Base-by-base conservation (phyloP, 306 rosid species). In the Dryas drummondii region DNA sequence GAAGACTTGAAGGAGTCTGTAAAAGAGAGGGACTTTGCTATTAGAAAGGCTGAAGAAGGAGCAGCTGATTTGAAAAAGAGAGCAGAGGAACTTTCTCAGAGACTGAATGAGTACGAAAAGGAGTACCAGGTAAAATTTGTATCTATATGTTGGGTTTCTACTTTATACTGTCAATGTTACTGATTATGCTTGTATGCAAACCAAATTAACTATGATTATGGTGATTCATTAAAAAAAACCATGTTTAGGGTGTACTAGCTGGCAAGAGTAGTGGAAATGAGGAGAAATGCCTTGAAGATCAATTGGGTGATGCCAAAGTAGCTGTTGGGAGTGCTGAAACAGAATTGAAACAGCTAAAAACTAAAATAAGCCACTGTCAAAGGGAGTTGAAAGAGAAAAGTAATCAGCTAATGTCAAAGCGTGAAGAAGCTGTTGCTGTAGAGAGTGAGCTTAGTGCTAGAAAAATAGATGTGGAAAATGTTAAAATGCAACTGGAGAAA, bases 271-370 rank as follows among this genome's bases (percentile, higher is more conserved):
- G 87, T 75, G 98, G 97, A 80, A 81, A 88, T 72, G 98, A 94
- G 83, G 97, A 94, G 83, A 92, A 94, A 84, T 90, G 97, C 82
- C 80, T 94, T 56, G 93, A 92, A 87, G 97, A 90, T 80, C 98
- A 94, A 77, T 80, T 91, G 77, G 83, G 86, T 58, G 97, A 94
- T 88, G 98, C 98, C 42, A 94, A 92, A 82, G 73, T 86, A 75
- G 93, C 96, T 83, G 97, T 88, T 76, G 98, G 98, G 63, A 86
- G 82, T 83, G 87, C 96, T 71, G 97, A 90, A 83, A 94, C 97
- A 51, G 97, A 92, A 77, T 69, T 91, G 71, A 90, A 92, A 74
- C 97, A 90, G 79, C 80, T 94, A 76, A 84, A 88, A 81, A 88
- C 97, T 52, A 92, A 88, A 85, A 92, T 87, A 63, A 85, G 88